Evolutionary conservation across 768 basidiomycete genomes (phyloP).

Genomic region (Calocybe cyanea): DNA sequence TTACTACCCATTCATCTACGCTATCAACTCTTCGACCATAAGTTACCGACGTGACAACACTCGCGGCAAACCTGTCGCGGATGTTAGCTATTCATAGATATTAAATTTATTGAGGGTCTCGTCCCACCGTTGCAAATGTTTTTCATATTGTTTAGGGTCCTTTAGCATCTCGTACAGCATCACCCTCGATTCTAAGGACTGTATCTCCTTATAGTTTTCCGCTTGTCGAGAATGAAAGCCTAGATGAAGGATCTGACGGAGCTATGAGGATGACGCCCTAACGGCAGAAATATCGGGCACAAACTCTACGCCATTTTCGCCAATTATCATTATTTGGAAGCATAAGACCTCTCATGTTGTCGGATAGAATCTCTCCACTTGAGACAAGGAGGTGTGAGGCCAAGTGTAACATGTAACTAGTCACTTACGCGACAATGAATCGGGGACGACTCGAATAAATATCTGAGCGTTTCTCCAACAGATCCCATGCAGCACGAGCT

Average conservation of each 20-base stretch:
- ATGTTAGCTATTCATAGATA: background rate
- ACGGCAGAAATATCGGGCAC: background rate
- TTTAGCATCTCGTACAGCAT: constrained; percentile 36
- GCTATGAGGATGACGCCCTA: background rate
- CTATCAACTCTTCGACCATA: constrained; percentile 41
- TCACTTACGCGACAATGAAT: constrained; percentile 37
- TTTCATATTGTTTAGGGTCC: constrained; percentile 35
- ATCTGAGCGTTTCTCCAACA: constrained; percentile 43
- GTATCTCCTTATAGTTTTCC: constrained; percentile 41
- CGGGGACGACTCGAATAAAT: constrained; percentile 46
- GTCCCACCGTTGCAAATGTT: constrained; percentile 36
- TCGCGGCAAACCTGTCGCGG: constrained; percentile 37
- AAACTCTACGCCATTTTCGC: constrained; percentile 45
- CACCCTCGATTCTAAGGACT: constrained; percentile 44
- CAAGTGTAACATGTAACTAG: background rate
- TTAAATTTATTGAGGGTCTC: background rate
- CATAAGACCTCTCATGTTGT: constrained; percentile 43
- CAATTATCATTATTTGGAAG: constrained; percentile 39
- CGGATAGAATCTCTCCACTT: constrained; percentile 43
- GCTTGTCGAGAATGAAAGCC: constrained; percentile 39
- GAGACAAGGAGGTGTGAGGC: background rate
- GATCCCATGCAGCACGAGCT: constrained; percentile 43
- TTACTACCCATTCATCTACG: constrained; percentile 44
- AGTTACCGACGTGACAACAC: constrained; percentile 39
- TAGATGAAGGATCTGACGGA: constrained; percentile 36